These are phyloP conservation scores for Leishmania arabica DNA, from an alignment of 208 protist species.

Conservation along the genomic window DNA sequence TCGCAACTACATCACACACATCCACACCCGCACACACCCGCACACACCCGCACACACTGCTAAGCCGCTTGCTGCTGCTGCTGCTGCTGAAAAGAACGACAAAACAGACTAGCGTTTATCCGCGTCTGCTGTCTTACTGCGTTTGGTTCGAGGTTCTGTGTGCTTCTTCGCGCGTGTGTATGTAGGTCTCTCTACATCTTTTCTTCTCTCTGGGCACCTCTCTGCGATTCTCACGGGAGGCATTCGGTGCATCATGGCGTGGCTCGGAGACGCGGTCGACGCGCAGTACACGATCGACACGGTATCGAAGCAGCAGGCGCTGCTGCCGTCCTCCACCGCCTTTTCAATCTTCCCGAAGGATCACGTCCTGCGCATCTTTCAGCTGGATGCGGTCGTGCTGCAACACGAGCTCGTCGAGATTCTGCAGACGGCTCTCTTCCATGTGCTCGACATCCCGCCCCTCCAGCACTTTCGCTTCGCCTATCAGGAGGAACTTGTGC, in stretches of 20 bases:
- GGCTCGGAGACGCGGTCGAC: slow-evolving; percentile 57
- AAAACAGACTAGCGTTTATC: neutral
- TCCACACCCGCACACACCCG: too few relatives aligned
- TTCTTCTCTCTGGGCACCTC: neutral
- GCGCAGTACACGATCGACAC: slow-evolving; percentile 75
- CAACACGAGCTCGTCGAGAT: slow-evolving; percentile 85
- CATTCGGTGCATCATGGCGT: slow-evolving; percentile 46
- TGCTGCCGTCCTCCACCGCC: slow-evolving; percentile 59
- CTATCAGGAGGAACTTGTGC: slow-evolving; percentile 81
- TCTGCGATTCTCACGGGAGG: neutral
- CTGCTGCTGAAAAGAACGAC: neutral
- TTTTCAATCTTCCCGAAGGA: slow-evolving; percentile 81
- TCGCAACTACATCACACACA: neutral
- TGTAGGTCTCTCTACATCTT: neutral
- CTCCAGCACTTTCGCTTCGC: slow-evolving; percentile 72
- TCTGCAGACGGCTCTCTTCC: slow-evolving; percentile 60
- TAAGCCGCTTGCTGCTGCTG: neutral
- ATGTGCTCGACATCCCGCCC: slow-evolving; percentile 66
- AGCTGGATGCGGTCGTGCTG: slow-evolving; percentile 69
- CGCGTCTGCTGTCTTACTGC: neutral
- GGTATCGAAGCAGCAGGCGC: slow-evolving; percentile 81
- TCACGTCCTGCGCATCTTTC: slow-evolving; percentile 81
- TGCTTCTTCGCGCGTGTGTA: neutral
- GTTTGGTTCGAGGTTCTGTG: neutral
- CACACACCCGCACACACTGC: neutral